Conservation (phyloP, 257 asterid species). For the Euphrasia confusa region DNA sequence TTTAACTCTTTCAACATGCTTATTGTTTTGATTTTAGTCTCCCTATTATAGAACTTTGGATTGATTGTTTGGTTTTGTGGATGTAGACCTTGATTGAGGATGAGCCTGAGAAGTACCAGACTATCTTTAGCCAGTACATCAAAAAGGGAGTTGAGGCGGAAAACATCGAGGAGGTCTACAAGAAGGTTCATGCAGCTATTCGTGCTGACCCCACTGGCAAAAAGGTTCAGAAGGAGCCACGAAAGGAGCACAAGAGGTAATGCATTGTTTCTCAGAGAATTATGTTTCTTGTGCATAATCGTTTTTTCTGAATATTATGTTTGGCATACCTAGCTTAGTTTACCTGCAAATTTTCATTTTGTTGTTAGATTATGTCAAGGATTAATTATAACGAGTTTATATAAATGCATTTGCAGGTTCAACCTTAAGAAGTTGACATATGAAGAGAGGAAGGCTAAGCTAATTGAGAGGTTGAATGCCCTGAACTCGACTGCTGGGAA, state of each 20-base stretch:
- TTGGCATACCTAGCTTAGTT: too few species aligned
- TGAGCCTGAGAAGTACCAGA: slow-evolving; percentile 72
- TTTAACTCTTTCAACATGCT: too few species aligned
- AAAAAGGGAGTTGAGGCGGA: slow-evolving; percentile 60
- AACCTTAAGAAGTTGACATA: slow-evolving; percentile 53
- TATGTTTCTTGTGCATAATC: too few species aligned
- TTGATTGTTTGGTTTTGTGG: not conserved
- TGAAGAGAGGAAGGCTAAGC: slow-evolving; percentile 46
- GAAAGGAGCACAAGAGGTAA: slow-evolving; percentile 61
- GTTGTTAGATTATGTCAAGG: too few species aligned
- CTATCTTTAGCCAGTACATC: slow-evolving; percentile 55
- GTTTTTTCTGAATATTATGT: too few species aligned
- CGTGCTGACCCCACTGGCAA: slow-evolving; percentile 55
- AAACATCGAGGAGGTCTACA: slow-evolving; percentile 60
- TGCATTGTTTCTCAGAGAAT: too few species aligned
- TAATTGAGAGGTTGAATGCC: slow-evolving; percentile 49
- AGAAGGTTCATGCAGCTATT: slow-evolving; percentile 75
- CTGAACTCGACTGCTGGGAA: slow-evolving; percentile 42
- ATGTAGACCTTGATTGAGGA: slow-evolving; percentile 58
- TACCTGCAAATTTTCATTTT: too few species aligned
- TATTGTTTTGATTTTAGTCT: too few species aligned
- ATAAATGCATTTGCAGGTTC: not conserved
- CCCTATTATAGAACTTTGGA: too few species aligned
- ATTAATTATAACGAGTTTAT: too few species aligned
- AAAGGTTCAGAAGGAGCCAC: slow-evolving; percentile 54